Base-by-base conservation (phyloP, 139 green algal species). In the Choricystis sp. region DNA sequence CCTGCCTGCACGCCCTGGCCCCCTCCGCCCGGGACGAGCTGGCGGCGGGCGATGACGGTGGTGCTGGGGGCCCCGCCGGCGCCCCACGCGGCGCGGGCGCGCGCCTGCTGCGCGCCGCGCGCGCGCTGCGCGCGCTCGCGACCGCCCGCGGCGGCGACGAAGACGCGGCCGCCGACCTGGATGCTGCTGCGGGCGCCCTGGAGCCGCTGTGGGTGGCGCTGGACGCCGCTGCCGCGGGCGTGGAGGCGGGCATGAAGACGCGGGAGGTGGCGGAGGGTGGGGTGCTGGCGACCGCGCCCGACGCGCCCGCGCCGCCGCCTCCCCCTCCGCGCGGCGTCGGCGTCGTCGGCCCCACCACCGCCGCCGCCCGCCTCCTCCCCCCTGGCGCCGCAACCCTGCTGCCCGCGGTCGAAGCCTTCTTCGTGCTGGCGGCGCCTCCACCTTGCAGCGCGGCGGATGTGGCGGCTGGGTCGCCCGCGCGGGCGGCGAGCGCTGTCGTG, bases 351-450 rank as follows among this genome's bases (percentile, higher is more conserved):
- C 40, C 40, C 0, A 59, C 60, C 19, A 61, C 57, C 23, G 60
- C 68, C 29, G 62, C 73, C 1, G 59, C 74, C 2, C 74, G 78
- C n/a, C 49, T 84, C 55, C 74, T 96, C 56, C 85, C 89, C 0
- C 72, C 81, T 2, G 85, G 77, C 4, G 83, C 82, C 1, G 59
- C 69, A 49, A 79, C 90, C 72, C 73, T 96, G 61, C 74, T 92
- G 59, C 90, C 90, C 1, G 80, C 95, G 31, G 79, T 97, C 20
- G 91, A 97, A 79, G 74, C 80, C 0, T 96, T 96, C 78, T 95
- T 96, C 56, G 77, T 96, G 55, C 72, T 96, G 68, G 71, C 66
- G 26, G 73, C 77, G n/a, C 49, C 67, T 9, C 59, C 48, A 26
- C 24, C 59, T 28, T 59, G 19, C 31, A 62, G 26, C 31, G 49